Base-by-base conservation (phyloP, 768 basidiomycete genomes). In the Mycena crocata region DNA sequence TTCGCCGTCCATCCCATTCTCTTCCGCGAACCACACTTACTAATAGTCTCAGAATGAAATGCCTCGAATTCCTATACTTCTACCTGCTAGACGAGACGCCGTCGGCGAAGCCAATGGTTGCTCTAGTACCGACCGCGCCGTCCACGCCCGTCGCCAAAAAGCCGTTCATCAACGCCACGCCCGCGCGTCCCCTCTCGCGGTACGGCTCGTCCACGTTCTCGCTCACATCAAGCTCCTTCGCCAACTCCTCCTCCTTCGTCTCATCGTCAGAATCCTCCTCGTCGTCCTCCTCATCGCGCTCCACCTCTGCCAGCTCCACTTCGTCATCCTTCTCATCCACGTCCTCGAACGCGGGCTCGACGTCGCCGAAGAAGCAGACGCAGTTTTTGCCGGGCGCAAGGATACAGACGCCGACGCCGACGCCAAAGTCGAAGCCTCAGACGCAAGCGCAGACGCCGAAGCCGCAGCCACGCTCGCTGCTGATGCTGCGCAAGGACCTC, bases 51-150 rank as follows among this genome's bases (percentile, higher is more conserved):
- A 97, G 96, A 72, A 97, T 98, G 93, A 97, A 97, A 81, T 97
- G 95, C 67, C 83, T 98, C 21, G 96, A 98, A 75, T 96, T 98
- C 72, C 80, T 98, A 19, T 97, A 97, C 77, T 98, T 96, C 77
- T 98, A 98, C 76, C 84, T 98, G 9, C 83, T 97, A 48, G 96
- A 96, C 65, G 96, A 98, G 74, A 88, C 87, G 1, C 74, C 80
- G 8, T 58, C 77, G 26, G 69, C 77, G 10, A 50, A 68, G 13
- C 67, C 71, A 57, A 48, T 40, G 21, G 8, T 8, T 8, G 58
- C 67, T 3, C 67, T 66, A 28, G 54, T 66, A 40, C 77, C 80
- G 9, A 80, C 80, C 24, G 76, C 77, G 35, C 81, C 82, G 5
- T 84, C 86, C 5, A 72, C 77, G 14, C 82, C 82, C 0, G 72